Conservation (phyloP, 805 yeast genomes). For the Ogataea siamensis region DNA sequence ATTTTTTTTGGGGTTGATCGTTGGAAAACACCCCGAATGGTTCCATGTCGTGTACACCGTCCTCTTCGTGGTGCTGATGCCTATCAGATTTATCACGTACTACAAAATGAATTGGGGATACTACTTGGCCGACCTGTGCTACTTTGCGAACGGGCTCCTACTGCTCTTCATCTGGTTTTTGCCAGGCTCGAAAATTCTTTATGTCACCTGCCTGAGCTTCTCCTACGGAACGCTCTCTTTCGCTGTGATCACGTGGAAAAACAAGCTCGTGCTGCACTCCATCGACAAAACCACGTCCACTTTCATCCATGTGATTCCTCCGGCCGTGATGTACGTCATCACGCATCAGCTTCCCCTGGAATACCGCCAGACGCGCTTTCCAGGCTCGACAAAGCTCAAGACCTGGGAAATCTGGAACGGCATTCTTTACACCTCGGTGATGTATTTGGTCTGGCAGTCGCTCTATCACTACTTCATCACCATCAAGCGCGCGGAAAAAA, state of each 20-base stretch:
- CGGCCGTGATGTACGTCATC: constrained; percentile 79
- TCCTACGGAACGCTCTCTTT: constrained; percentile 86
- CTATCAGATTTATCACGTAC: constrained; percentile 80
- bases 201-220: constrained; percentile 80
- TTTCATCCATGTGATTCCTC: constrained; percentile 89
- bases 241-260: constrained; percentile 95
- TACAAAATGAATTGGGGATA: constrained; percentile 78
- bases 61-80: constrained; percentile 64
- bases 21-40: constrained; percentile 74
- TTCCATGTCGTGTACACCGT: constrained; percentile 75
- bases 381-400: constrained; percentile 71
- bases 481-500: constrained; percentile 71
- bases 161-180: constrained; percentile 77
- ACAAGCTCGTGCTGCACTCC: constrained; percentile 86
- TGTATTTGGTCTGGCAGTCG: constrained; percentile 88
- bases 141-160: constrained; percentile 76
- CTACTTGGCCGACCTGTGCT: constrained; percentile 89
- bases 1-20: constrained; percentile 67
- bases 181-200: constrained; percentile 70
- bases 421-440: constrained; percentile 72
- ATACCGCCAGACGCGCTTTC: constrained; percentile 57
- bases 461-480: constrained; percentile 91
- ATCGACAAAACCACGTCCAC: constrained; percentile 91
- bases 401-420: constrained; percentile 73
- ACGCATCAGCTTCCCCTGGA: constrained; percentile 68